phyloP scores from a whole-genome alignment of 163 green algal genomes.

The Chlamydomonas reinhardtii region DNA sequence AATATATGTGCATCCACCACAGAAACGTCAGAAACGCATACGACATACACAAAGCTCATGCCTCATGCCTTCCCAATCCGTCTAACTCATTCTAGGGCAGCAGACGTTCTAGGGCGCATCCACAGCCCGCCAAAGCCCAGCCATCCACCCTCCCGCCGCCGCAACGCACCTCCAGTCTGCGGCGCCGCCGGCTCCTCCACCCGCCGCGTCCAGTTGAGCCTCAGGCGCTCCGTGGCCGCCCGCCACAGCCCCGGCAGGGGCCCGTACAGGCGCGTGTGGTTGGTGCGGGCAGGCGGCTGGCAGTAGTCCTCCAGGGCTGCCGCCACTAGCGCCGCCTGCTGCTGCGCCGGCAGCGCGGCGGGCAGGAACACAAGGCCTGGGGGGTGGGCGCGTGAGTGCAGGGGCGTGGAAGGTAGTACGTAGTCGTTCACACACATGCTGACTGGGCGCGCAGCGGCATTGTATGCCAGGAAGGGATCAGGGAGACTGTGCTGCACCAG shows the following conservation, averaged over 20 bases:
- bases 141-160: background rate
- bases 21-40: too few relatives aligned
- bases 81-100: too few relatives aligned
- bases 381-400: background rate
- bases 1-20: too few relatives aligned
- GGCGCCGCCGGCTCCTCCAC: too few relatives aligned
- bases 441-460: too few relatives aligned
- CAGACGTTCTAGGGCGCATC: background rate
- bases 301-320: slow-evolving; percentile 56
- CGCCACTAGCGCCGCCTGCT: slow-evolving; percentile 63
- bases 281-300: slow-evolving; percentile 76
- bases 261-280: slow-evolving; percentile 63
- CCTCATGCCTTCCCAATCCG: too few relatives aligned
- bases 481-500: too few relatives aligned
- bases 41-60: too few relatives aligned
- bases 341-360: slow-evolving; percentile 48
- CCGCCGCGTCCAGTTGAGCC: slow-evolving; percentile 34
- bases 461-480: too few relatives aligned
- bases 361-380: slow-evolving; percentile 74
- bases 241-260: slow-evolving; percentile 67
- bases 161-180: too few relatives aligned
- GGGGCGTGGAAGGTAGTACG: background rate
- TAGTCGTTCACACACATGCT: too few relatives aligned
- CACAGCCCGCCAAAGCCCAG: slow-evolving; percentile 2
- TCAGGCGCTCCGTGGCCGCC: slow-evolving; percentile 59